phyloP scores from a whole-genome alignment of 805 yeast genomes.

The Hanseniaspora nectarophila region DNA sequence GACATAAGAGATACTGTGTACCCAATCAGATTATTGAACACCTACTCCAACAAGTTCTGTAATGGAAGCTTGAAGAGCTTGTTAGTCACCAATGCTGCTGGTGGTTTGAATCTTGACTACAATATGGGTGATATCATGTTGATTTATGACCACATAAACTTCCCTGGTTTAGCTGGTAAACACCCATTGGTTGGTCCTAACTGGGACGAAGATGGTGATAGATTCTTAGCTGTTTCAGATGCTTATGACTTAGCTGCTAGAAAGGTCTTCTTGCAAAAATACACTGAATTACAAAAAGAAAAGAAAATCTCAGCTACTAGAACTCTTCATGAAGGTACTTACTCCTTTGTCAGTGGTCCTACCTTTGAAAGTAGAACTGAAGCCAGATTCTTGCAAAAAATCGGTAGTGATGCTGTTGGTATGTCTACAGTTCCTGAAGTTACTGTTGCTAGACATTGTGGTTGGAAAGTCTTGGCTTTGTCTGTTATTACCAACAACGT shows the following conservation, averaged over 20 bases:
- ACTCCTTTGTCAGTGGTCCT: conserved; percentile 81
- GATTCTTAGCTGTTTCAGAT: conserved; percentile 79
- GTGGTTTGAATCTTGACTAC: conserved; percentile 60
- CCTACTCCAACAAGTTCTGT: conserved; percentile 38
- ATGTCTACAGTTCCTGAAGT: conserved; percentile 98
- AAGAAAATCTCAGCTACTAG: conserved; percentile 28
- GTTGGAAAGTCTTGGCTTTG: conserved; percentile 69
- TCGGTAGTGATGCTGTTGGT: conserved; percentile 92
- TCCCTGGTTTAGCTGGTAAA: conserved; percentile 82
- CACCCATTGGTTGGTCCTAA: conserved; percentile 86
- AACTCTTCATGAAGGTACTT: conserved; percentile 72
- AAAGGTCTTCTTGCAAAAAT: conserved; percentile 44
- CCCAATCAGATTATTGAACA: conserved; percentile 66
- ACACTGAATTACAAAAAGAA: conserved; percentile 34
- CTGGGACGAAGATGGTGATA: conserved; percentile 64
- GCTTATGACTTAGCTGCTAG: conserved; percentile 74
- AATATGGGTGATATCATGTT: conserved; percentile 86
- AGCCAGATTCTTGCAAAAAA: conserved; percentile 51
- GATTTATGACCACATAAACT: conserved; percentile 73
- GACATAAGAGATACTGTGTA: conserved; percentile 69
- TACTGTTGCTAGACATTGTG: conserved; percentile 79
- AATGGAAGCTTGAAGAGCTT: conserved; percentile 30
- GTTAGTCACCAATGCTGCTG: conserved; percentile 92
- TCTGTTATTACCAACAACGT: conserved; percentile 79
- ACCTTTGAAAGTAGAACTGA: conserved; percentile 90